Conservation (phyloP, 192 early-diverging fungal genomes). For the Rhizophagus sp. region DNA sequence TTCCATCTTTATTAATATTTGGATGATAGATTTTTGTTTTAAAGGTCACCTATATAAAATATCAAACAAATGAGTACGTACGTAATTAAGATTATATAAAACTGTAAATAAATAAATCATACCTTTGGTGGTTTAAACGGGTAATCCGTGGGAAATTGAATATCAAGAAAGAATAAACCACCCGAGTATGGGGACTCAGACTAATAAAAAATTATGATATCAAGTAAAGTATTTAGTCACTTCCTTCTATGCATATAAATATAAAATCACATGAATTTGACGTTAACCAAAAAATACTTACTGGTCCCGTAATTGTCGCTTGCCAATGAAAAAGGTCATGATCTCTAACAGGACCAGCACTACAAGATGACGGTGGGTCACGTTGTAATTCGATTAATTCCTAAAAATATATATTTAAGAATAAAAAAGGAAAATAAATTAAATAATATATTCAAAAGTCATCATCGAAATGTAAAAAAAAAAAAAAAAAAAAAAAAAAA, state of each 20-base stretch:
- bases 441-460: too few species aligned
- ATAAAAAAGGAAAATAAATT: too few species aligned
- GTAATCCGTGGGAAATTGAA: too few species aligned
- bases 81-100: too few species aligned
- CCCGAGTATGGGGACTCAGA: not conserved
- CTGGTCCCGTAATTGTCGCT: conserved; percentile 74
- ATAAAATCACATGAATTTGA: not conserved
- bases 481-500: too few species aligned
- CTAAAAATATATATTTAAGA: conserved; percentile 35
- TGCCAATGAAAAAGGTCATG: too few species aligned
- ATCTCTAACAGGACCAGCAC: too few species aligned
- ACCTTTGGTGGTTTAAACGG: too few species aligned
- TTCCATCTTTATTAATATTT: not conserved
- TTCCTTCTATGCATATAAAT: not conserved
- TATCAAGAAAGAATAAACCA: not conserved
- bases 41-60: not conserved
- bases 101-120: too few species aligned
- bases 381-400: conserved; percentile 92
- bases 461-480: too few species aligned
- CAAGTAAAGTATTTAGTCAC: not conserved
- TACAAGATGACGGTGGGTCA: conserved; percentile 65
- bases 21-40: not conserved
- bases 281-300: conserved; percentile 42
- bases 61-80: too few species aligned
- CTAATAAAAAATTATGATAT: not conserved